Conservation (phyloP, 192 early-diverging fungal species). For the Linderina pennispora region DNA sequence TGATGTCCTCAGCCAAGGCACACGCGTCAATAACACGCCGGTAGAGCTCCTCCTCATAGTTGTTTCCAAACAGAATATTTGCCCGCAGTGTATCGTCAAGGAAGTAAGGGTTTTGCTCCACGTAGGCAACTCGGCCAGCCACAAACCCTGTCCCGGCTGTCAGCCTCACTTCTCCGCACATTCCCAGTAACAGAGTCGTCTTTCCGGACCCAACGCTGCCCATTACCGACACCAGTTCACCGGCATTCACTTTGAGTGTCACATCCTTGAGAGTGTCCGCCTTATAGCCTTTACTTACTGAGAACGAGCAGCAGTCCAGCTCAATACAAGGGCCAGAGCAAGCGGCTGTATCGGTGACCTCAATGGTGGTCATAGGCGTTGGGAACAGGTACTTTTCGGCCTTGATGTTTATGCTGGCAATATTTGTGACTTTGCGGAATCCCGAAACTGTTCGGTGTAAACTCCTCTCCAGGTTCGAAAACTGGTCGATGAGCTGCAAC, state of each 20-base stretch:
- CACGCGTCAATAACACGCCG: constrained; percentile 55
- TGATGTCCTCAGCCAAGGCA: constrained; percentile 60
- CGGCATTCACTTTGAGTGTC: constrained; percentile 6
- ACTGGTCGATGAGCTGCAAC: no score
- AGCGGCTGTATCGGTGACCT: no score
- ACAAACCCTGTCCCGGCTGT: constrained; percentile 21
- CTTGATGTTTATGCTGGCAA: no score
- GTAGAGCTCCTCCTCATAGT: constrained; percentile 52
- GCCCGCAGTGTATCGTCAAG: constrained; percentile 57
- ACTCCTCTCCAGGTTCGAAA: no score
- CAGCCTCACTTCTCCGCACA: constrained; percentile 49
- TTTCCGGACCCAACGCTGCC: constrained; percentile 61
- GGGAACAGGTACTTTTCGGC: no score
- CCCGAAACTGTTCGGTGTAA: no score
- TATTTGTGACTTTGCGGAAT: no score
- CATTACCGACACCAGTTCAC: constrained; percentile 50
- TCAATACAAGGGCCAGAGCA: not conserved
- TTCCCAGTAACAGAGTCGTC: constrained; percentile 52
- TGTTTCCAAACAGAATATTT: constrained; percentile 75
- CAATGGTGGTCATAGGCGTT: no score
- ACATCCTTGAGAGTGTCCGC: constrained; percentile 4
- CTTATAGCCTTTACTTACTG: no score
- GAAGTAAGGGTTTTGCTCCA: constrained; percentile 21
- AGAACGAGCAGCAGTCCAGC: constrained; percentile 12
- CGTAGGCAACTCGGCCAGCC: constrained; percentile 13